These are phyloP conservation scores for Platismatia glauca DNA, from an alignment of 495 filamentous ascomycete species.

Conservation along the genomic window DNA sequence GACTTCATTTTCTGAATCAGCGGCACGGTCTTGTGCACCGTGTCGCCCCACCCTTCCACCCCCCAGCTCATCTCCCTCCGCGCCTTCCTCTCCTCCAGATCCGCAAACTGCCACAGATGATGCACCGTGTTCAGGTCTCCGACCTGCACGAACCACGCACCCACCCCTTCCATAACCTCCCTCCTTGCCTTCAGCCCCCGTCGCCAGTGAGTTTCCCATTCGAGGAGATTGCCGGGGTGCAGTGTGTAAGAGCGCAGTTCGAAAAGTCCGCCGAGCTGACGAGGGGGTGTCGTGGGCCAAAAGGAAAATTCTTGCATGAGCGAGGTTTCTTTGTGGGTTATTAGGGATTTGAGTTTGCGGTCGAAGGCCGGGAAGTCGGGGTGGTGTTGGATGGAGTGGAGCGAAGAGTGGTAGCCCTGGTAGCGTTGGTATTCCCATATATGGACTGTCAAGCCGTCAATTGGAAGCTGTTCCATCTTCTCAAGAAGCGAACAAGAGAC, in stretches of 20 bases:
- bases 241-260: slow-evolving; percentile 96
- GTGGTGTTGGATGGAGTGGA: slow-evolving; percentile 70
- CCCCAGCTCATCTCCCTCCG: slow-evolving; percentile 91
- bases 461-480: neutral
- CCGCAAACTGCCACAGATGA: slow-evolving; percentile 97
- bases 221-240: slow-evolving; percentile 86
- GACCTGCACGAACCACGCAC: slow-evolving; percentile 98
- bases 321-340: slow-evolving; percentile 74
- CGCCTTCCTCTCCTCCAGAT: slow-evolving; percentile 86
- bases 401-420: slow-evolving; percentile 85
- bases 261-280: slow-evolving; percentile 83
- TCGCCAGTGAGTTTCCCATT: slow-evolving; percentile 99
- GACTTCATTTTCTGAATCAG: slow-evolving; percentile 95
- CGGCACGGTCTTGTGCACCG: slow-evolving; percentile 96
- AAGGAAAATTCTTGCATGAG: slow-evolving; percentile 99
- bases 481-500: neutral
- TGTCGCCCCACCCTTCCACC: slow-evolving; percentile 92
- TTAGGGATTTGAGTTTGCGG: slow-evolving; percentile 65
- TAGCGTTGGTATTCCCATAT: slow-evolving; percentile 99
- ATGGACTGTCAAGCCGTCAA: slow-evolving; percentile 52
- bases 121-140: slow-evolving; percentile 96
- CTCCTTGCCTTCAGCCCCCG: slow-evolving; percentile 77
- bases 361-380: slow-evolving; percentile 79
- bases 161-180: slow-evolving; percentile 97
- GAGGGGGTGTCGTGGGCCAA: slow-evolving; percentile 92